Evolutionary conservation across 139 green algal species (phyloP).

Genomic region (Chlorella vulgaris): DNA sequence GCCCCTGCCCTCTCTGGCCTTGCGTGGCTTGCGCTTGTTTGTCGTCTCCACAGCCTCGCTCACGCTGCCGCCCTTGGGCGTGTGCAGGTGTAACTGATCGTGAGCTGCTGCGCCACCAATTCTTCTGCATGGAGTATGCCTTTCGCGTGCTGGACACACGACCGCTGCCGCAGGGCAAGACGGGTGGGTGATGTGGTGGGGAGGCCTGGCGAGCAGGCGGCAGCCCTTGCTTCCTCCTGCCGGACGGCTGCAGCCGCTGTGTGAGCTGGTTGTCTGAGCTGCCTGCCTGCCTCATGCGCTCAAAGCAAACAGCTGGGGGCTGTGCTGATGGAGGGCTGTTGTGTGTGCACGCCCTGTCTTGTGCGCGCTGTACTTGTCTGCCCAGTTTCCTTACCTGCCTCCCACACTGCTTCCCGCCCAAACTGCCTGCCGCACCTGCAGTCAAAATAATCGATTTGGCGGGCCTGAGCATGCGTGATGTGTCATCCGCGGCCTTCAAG

Average conservation of each 20-base stretch:
- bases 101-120: constrained; percentile 31
- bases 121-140: constrained; percentile 23
- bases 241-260: no score
- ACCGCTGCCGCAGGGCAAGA: constrained; percentile 31
- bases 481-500: constrained; percentile 20
- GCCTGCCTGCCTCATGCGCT: no score
- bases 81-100: constrained; percentile 24
- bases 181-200: constrained; percentile 4
- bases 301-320: no score
- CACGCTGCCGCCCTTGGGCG: neutral
- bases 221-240: neutral
- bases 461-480: constrained; percentile 28
- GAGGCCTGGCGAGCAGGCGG: neutral
- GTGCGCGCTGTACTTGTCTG: no score
- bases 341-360: no score
- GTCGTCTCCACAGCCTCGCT: no score
- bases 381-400: no score
- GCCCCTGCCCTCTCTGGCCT: no score
- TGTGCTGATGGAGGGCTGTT: no score
- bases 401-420: neutral
- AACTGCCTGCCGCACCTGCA: neutral
- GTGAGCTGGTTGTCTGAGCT: no score
- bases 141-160: constrained; percentile 22
- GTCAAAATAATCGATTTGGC: constrained; percentile 37
- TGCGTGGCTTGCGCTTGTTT: no score